Conservation (phyloP, 2,329 filamentous ascomycete genomes). For the Phaeosphaeriaceae sp. region DNA sequence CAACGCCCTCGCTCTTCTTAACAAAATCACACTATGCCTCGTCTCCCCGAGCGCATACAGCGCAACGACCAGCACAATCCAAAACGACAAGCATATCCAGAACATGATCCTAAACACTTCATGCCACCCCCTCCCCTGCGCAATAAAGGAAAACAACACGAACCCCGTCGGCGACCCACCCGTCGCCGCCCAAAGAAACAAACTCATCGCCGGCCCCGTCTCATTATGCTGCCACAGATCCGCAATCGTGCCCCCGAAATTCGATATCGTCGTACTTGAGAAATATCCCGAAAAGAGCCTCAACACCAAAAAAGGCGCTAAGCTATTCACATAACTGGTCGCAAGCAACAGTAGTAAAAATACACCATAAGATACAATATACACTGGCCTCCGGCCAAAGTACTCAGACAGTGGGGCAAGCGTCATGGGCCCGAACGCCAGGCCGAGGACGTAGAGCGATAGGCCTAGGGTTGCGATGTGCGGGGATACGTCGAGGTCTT, state of each 20-base stretch:
- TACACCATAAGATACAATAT: conserved; percentile 53
- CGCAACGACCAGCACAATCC: conserved; percentile 52
- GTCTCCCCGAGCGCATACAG: conserved; percentile 53
- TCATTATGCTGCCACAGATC: conserved; percentile 55
- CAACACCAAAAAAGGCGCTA: conserved; percentile 54
- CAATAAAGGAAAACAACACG: conserved; percentile 57
- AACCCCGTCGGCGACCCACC: conserved; percentile 56
- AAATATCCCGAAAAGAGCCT: conserved; percentile 57
- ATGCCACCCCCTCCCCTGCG: conserved; percentile 54
- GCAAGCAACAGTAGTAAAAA: conserved; percentile 55
- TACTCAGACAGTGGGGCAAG: conserved; percentile 48
- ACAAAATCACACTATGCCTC: conserved; percentile 54
- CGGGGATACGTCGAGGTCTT: conserved; percentile 51
- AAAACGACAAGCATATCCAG: conserved; percentile 54
- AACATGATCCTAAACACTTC: conserved; percentile 57
- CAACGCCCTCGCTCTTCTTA: conserved; percentile 42
- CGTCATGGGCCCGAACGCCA: conserved; percentile 52
- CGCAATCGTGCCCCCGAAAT: conserved; percentile 56
- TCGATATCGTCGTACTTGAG: conserved; percentile 50
- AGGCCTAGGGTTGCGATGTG: conserved; percentile 56
- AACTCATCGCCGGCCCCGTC: conserved; percentile 52
- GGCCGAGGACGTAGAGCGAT: conserved; percentile 57
- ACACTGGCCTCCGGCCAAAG: conserved; percentile 54
- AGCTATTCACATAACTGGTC: conserved; percentile 52
- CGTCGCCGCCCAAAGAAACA: conserved; percentile 58